Percentiles rank a stretch among this genome's conserved stretches.
phyloP scores from a whole-genome alignment of 768 basidiomycete species.

The Pisolithus tinctorius region DNA sequence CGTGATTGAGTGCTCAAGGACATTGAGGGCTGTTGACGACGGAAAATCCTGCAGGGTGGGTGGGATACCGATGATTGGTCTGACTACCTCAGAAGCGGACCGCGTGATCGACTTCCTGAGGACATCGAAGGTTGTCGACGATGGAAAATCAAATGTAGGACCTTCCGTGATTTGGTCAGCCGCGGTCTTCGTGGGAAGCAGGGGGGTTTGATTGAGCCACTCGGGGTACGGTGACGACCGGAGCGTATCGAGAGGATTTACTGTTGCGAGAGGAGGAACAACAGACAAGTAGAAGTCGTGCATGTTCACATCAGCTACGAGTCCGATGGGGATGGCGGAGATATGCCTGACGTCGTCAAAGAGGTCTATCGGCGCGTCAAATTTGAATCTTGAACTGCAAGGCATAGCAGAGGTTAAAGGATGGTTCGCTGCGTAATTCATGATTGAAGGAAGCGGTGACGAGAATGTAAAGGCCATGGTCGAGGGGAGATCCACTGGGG shows the following conservation, averaged over 20 bases:
- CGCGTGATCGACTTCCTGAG: conserved; percentile 24
- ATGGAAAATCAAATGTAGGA: conserved; percentile 13
- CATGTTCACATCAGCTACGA: conserved; percentile 32
- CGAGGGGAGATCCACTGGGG: not conserved
- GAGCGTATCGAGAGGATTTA: conserved; percentile 36
- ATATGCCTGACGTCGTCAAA: conserved; percentile 7
- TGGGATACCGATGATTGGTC: not conserved
- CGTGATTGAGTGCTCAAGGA: conserved; percentile 26
- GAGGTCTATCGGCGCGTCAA: conserved; percentile 2
- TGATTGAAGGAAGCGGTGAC: not conserved
- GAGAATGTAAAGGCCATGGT: not conserved
- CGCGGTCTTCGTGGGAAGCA: too few species aligned
- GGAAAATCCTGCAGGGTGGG: not conserved
- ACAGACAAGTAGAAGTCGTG: conserved; percentile 17
- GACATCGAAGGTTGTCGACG: conserved; percentile 24
- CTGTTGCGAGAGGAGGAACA: conserved; percentile 16
- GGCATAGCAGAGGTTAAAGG: not conserved
- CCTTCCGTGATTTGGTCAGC: not conserved
- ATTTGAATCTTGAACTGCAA: not conserved
- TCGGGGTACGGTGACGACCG: not conserved
- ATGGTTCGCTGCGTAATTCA: not conserved
- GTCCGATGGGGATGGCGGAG: conserved; percentile 13
- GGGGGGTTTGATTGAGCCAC: too few species aligned
- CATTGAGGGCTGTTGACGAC: conserved; percentile 14
- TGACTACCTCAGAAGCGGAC: conserved; percentile 8